Evolutionary conservation across 768 basidiomycete species (phyloP).

Genomic region (Kwoniella europaea): DNA sequence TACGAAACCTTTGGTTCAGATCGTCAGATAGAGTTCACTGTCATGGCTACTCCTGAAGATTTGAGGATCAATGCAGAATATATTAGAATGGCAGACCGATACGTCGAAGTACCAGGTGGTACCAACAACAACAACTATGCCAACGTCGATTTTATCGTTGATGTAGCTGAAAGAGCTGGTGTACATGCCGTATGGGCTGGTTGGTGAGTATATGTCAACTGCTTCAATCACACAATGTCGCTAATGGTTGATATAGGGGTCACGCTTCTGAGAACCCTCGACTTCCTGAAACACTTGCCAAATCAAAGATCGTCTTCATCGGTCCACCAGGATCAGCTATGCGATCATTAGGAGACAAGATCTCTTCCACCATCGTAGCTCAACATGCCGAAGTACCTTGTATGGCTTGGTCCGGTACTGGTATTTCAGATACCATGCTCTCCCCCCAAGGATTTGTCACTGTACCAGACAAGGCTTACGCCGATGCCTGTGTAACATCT

Average conservation of each 20-base stretch:
- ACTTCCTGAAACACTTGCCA: constrained; percentile 87
- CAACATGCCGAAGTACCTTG: constrained; percentile 95
- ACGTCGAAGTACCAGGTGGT: constrained; percentile 97
- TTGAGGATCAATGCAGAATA: constrained; percentile 95
- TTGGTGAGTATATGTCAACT: constrained; percentile 64
- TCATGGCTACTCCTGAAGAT: constrained; percentile 99
- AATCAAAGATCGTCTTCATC: constrained; percentile 97
- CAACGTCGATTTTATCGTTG: constrained; percentile 98
- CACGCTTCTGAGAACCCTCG: constrained; percentile 99
- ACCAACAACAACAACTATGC: constrained; percentile 99
- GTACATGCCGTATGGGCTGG: constrained; percentile 99
- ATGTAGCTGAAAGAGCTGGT: constrained; percentile 93
- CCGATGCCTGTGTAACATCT: constrained; percentile 80
- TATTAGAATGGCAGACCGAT: constrained; percentile 99
- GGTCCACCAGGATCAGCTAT: constrained; percentile 98
- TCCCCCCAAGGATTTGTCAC: constrained; percentile 88
- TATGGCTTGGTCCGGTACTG: constrained; percentile 98
- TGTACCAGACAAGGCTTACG: constrained; percentile 89
- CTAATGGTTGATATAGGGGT: constrained; percentile 62
- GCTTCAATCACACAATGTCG: background rate
- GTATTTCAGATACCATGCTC: constrained; percentile 82
- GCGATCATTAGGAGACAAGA: constrained; percentile 99
- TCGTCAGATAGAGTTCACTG: constrained; percentile 95
- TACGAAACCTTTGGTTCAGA: constrained; percentile 99
- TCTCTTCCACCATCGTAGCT: constrained; percentile 98